Base-by-base conservation (phyloP, 345 rosid species). In the Salix arbutifolia region DNA sequence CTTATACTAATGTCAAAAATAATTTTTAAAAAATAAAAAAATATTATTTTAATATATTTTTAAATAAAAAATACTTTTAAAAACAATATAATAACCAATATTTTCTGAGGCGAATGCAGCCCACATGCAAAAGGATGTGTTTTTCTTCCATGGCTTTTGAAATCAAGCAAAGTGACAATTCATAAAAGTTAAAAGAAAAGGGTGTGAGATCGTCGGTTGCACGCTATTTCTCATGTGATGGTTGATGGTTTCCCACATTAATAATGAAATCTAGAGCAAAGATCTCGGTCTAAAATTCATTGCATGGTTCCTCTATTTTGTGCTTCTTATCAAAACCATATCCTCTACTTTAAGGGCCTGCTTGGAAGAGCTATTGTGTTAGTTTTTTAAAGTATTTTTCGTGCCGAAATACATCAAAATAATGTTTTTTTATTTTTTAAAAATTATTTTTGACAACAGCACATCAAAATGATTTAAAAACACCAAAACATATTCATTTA, bases 101-200 rank as follows among this genome's bases (percentile, higher is more conserved):
- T 33, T 33, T 33, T 73, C 38, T 33, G 53, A 37, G 56, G 21
- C 13, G 21, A 37, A 65, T 19, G 75, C 71, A 70, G 61, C 17
- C 71, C 76, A 71, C 76, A 50, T 77, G 66, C 75, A 72, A 13
- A 71, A n/a, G 40, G 46, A 17, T 52, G 28, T 58, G 13, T 73
- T 67, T 65, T 73, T 56, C 64, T 58, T 23, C 37, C 4, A 18
- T 40, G n/a, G 61, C 56, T 72, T 66, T 58, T 53, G 38, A 71
- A 65, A 65, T 52, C 50, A 52, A 76, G 69, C 69, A 42, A 69
- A 26, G 28, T 33, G 46, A 77, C 68, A 58, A 30, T 6, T 5
- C 65, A 48, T 23, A 58, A 46, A 19, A 37, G 23, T 58, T 37
- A 76, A 58, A 21, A 18, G 61, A 65, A 30, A 30, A 70, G 68